Evolutionary conservation across 208 protist species (phyloP).

Genomic region (Phytomonas francai): DNA sequence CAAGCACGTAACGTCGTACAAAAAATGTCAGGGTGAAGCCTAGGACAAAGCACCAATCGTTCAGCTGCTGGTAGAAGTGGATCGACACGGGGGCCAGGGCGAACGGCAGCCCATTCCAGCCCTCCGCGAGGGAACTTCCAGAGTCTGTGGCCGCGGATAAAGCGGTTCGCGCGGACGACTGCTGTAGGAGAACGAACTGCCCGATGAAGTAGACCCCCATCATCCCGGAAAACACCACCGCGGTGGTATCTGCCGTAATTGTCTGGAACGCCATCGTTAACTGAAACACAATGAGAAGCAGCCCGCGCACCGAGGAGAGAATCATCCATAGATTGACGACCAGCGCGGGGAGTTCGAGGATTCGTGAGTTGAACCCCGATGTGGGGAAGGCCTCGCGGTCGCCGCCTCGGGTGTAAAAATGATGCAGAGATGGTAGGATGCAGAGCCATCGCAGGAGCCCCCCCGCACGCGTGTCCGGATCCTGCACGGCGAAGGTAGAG

Average conservation of each 20-base stretch:
- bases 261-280: constrained; percentile 48
- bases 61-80: constrained; percentile 63
- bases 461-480: constrained; percentile 46
- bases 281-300: constrained; percentile 70
- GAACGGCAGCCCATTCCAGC: constrained; percentile 23
- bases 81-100: constrained; percentile 40
- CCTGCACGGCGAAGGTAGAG: constrained; percentile 29
- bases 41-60: constrained; percentile 56
- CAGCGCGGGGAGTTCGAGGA: constrained; percentile 35
- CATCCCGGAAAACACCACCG: constrained; percentile 46
- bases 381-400: constrained; percentile 20
- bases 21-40: constrained; percentile 26
- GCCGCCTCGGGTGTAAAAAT: not conserved
- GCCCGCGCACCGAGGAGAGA: constrained; percentile 56
- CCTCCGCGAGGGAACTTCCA: constrained; percentile 3
- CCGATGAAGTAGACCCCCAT: constrained; percentile 71
- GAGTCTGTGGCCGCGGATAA: not conserved
- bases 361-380: constrained; percentile 20
- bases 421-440: constrained; percentile 16
- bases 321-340: constrained; percentile 72
- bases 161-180: constrained; percentile 29
- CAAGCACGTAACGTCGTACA: constrained; percentile 27
- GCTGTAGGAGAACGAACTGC: constrained; percentile 58
- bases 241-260: constrained; percentile 52
- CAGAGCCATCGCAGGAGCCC: constrained; percentile 31